Base-by-base conservation (phyloP, 352 stramenopile species). In the Pilasporangium apinafurcum region DNA sequence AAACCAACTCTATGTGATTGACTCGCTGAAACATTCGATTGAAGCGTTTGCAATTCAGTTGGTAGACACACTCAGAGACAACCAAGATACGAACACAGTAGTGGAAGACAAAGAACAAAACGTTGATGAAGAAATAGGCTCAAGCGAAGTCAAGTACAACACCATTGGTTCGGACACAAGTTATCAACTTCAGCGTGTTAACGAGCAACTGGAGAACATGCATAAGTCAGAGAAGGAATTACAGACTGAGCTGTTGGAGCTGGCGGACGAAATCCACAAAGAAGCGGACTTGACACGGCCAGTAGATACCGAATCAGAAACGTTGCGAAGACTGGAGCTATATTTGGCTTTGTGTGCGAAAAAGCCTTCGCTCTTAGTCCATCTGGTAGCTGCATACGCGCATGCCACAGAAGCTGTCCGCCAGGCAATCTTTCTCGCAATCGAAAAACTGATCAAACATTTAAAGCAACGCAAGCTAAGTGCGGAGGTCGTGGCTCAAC, bases 401-500 rank as follows among this genome's bases (percentile, higher is more conserved):
- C 62, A 65, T 21, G 62, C 79, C 52, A 67, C 57, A 13, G 76
- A 86, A 37, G 29, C 67, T n/a, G 76, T 76, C 17, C 79, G 78
- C 12, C 70, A 85, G 49, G 69, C 82, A 18, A 58, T 87, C 35
- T 84, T 89, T 52, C 62, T 71, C 31, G 74, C 77, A 8, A 79
- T 87, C 61, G 79, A 92, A 49, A 92, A 92, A 53, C 68, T 92
- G 24, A 92, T 92, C 53, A 87, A 86, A 58, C 74, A 87, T 56
- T 59, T 89, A 6, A 86, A 85, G 56, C 73, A 84, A 49, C 71
- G 65, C 28, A 73, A n/a, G n/a, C 26, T 75, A 33, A 73, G 59
- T 36, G 51, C 60, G 25, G 68, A 77, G 37, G 73, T 91, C 20
- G 56, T 91, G 14, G 67, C 62, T 5, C 76, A 91, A 43, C 60